Evolutionary conservation across 768 basidiomycete species (phyloP).

Genomic region (Macrocybe gigantea): DNA sequence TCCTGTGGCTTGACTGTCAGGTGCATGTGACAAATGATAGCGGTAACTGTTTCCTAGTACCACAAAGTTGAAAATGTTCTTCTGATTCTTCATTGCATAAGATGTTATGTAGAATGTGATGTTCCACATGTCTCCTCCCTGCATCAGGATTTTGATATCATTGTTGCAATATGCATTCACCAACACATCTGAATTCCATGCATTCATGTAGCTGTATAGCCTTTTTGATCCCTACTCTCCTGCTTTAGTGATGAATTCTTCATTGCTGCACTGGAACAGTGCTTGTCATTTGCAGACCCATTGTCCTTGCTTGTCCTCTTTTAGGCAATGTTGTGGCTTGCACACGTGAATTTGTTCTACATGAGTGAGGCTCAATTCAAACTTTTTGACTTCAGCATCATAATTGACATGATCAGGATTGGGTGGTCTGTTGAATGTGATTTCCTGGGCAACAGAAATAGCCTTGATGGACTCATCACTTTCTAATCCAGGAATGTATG

Average conservation of each 20-base stretch:
- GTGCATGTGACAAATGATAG: too few relatives aligned
- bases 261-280: too few relatives aligned
- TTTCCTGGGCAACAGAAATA: conserved; percentile 17
- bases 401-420: conserved; percentile 20
- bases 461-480: conserved; percentile 13
- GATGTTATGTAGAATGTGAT: conserved; percentile 24
- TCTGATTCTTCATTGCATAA: conserved; percentile 32
- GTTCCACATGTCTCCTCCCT: conserved; percentile 24
- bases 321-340: conserved; percentile 15
- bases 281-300: too few relatives aligned
- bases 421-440: conserved; percentile 25
- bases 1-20: conserved; percentile 11
- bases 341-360: conserved; percentile 27
- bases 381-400: conserved; percentile 1
- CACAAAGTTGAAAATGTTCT: conserved; percentile 21
- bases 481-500: conserved; percentile 25
- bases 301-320: conserved; percentile 10
- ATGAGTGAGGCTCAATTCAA: conserved; percentile 18
- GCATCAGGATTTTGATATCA: conserved; percentile 33
- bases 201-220: conserved; percentile 19
- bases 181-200: conserved; percentile 18
- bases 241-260: conserved; percentile 11
- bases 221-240: conserved; percentile 21
- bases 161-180: conserved; percentile 28
- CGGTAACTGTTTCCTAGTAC: conserved; percentile 23